Evolutionary conservation across 1,284 basidiomycete genomes (phyloP).

Genomic region (Boletus semigastroideus): DNA sequence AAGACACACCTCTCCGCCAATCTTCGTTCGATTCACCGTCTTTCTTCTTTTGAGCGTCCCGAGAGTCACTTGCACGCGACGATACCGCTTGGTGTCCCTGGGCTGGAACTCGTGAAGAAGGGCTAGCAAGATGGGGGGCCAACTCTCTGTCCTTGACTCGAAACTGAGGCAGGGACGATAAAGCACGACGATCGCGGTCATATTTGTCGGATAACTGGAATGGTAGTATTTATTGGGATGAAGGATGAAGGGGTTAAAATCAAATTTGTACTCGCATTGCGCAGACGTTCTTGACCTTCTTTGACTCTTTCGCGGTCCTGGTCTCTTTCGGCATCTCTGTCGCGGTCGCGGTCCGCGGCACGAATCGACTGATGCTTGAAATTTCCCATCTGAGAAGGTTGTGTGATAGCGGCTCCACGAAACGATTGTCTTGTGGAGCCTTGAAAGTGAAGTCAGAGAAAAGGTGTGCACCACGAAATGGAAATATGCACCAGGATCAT

Average conservation of each 20-base stretch:
- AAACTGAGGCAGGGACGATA: constrained; percentile 44
- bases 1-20: constrained; percentile 69
- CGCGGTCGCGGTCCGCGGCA: constrained; percentile 62
- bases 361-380: constrained; percentile 83
- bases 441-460: constrained; percentile 35
- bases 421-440: constrained; percentile 62
- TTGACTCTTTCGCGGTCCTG: constrained; percentile 68
- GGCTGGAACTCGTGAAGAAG: constrained; percentile 41
- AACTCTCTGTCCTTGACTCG: constrained; percentile 69
- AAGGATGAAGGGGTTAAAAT: constrained; percentile 5
- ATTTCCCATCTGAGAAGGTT: constrained; percentile 86
- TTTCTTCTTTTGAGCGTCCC: constrained; percentile 66
- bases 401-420: constrained; percentile 61
- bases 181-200: constrained; percentile 73
- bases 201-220: constrained; percentile 78
- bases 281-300: constrained; percentile 73
- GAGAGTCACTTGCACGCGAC: constrained; percentile 52
- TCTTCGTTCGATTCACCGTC: constrained; percentile 72
- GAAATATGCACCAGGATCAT: constrained; percentile 59
- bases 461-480: constrained; percentile 8
- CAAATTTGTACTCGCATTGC: constrained; percentile 53
- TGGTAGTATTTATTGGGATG: constrained; percentile 8
- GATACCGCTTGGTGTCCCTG: constrained; percentile 42
- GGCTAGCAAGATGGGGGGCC: constrained; percentile 56
- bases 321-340: constrained; percentile 59